These are phyloP conservation scores for Cyathus striatus DNA, from an alignment of 768 basidiomycete genomes.

Conservation along the genomic window DNA sequence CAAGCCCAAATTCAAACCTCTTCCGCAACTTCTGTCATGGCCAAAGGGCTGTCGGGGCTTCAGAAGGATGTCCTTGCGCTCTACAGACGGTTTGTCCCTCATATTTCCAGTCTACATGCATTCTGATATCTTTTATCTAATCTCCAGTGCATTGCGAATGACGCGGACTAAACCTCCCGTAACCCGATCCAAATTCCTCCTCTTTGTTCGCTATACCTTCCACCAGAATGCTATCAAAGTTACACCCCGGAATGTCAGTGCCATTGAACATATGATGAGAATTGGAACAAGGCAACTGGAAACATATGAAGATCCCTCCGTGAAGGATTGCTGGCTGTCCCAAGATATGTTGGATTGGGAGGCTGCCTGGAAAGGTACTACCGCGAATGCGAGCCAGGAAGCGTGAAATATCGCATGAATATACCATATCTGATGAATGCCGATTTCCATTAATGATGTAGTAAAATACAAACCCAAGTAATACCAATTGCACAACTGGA, in stretches of 20 bases:
- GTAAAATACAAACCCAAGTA: too few relatives aligned
- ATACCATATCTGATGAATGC: too few relatives aligned
- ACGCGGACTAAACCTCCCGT: constrained; percentile 58
- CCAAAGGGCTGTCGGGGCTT: constrained; percentile 37
- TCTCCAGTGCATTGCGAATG: constrained; percentile 68
- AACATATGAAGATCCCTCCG: constrained; percentile 58
- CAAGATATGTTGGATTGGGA: constrained; percentile 69
- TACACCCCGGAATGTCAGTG: constrained; percentile 60
- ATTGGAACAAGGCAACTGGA: constrained; percentile 64
- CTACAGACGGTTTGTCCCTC: constrained; percentile 35
- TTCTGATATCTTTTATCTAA: background rate
- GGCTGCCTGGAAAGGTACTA: constrained; percentile 15
- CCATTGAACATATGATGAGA: constrained; percentile 74
- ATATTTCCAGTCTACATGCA: background rate
- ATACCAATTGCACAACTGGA: too few relatives aligned
- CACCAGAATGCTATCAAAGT: constrained; percentile 55
- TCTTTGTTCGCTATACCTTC: constrained; percentile 68
- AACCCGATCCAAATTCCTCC: constrained; percentile 58
- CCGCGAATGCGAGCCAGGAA: too few relatives aligned
- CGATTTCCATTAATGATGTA: too few relatives aligned
- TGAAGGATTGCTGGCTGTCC: constrained; percentile 75
- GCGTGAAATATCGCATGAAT: too few relatives aligned
- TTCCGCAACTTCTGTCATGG: too few relatives aligned
- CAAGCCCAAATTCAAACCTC: too few relatives aligned
- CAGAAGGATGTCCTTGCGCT: constrained; percentile 49